phyloP scores from a whole-genome alignment of 352 stramenopile species.

The Aphanomyces cochlioides region DNA sequence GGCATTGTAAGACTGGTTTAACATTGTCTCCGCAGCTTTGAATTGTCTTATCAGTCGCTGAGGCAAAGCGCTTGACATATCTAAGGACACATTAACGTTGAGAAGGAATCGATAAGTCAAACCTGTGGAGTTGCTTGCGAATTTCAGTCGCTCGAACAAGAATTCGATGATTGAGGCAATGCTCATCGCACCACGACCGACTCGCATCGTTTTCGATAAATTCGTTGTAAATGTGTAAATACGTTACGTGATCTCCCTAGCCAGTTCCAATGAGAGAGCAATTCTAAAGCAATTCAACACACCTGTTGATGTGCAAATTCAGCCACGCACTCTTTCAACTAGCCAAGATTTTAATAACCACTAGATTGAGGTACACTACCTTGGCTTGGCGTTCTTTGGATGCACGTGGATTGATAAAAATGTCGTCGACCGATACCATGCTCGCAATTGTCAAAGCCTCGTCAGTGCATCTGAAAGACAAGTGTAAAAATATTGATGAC shows the following conservation, averaged over 20 bases:
- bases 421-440: constrained; percentile 91
- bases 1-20: constrained; percentile 51
- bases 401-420: constrained; percentile 58
- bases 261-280: not conserved
- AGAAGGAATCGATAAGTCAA: constrained; percentile 33
- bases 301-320: constrained; percentile 56
- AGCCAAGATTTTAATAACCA: not conserved
- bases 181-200: constrained; percentile 70
- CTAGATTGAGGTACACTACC: constrained; percentile 33
- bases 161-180: constrained; percentile 55
- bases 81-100: constrained; percentile 17
- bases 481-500: constrained; percentile 51
- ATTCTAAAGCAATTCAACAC: not conserved
- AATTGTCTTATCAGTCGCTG: constrained; percentile 9
- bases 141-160: constrained; percentile 63
- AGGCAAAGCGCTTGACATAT: constrained; percentile 29
- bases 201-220: constrained; percentile 63
- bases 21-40: constrained; percentile 33
- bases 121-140: constrained; percentile 60
- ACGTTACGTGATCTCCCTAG: constrained; percentile 62
- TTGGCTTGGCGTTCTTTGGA: constrained; percentile 67
- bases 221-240: constrained; percentile 63
- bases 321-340: constrained; percentile 49
- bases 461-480: constrained; percentile 61
- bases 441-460: constrained; percentile 95